phyloP scores from a whole-genome alignment of 805 yeast species.

The Kodamaea hsintzibuensis region DNA sequence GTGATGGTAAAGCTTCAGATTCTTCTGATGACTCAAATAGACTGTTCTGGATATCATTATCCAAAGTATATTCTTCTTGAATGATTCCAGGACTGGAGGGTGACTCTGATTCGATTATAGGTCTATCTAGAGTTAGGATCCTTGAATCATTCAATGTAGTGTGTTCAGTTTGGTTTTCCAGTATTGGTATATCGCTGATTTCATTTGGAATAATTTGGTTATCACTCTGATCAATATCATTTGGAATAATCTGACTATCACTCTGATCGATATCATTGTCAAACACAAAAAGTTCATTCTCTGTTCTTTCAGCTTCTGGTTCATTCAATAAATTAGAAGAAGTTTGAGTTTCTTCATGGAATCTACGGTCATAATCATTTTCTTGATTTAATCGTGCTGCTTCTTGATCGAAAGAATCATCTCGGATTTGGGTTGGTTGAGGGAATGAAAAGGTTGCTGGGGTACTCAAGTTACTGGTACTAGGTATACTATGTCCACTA shows the following conservation, averaged over 20 bases:
- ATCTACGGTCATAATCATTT: background rate
- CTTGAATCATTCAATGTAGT: background rate
- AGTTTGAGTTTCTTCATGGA: background rate
- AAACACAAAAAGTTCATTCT: too few relatives aligned
- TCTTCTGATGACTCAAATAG: slow-evolving; percentile 10
- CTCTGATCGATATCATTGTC: background rate
- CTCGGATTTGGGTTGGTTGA: slow-evolving; percentile 3
- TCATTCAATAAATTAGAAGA: background rate
- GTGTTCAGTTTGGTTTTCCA: background rate
- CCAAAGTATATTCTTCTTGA: slow-evolving; percentile 16
- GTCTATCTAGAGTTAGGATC: background rate
- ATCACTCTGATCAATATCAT: background rate
- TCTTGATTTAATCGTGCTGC: background rate
- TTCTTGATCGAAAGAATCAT: slow-evolving; percentile 5
- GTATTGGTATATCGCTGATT: background rate
- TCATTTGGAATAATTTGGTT: background rate
- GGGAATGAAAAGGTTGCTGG: slow-evolving; percentile 1
- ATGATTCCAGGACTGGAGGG: slow-evolving; percentile 10
- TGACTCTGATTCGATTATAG: background rate
- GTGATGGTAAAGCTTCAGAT: slow-evolving; percentile 1
- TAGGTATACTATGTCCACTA: background rate
- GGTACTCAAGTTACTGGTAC: slow-evolving; percentile 4
- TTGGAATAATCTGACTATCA: background rate
- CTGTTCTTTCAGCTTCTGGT: background rate
- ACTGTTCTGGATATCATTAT: slow-evolving; percentile 5